A percentile compares a stretch with the other conserved stretches of the same genome.
These are phyloP conservation scores for Pyrenopolyporus hunteri DNA, from an alignment of 495 filamentous ascomycete species.

Conservation along the genomic window DNA sequence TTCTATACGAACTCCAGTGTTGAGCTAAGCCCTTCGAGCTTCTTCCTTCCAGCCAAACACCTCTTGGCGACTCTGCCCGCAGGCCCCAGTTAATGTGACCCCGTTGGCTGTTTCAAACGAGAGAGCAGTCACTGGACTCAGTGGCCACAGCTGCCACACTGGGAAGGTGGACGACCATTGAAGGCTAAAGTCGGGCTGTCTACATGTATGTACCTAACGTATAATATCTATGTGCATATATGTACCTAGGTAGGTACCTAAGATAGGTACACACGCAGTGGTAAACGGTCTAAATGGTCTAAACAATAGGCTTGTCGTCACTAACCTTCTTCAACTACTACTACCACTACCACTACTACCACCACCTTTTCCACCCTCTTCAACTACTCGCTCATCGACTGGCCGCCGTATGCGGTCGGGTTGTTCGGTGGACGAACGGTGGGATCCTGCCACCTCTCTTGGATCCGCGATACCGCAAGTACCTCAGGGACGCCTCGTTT, in stretches of 20 bases:
- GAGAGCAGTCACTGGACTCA: constrained; percentile 9
- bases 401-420: neutral
- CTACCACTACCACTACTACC: neutral
- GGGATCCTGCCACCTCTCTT: constrained; percentile 15
- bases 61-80: neutral
- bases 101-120: constrained; percentile 32
- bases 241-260: neutral
- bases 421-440: too few species aligned
- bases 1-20: too few species aligned
- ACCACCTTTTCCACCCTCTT: neutral
- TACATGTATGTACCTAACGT: neutral
- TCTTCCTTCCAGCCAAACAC: neutral
- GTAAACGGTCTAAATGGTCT: too few species aligned
- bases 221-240: neutral
- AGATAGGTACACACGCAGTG: neutral
- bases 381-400: constrained; percentile 11
- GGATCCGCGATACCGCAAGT: constrained; percentile 2
- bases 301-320: too few species aligned
- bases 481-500: neutral
- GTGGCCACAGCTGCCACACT: constrained; percentile 15
- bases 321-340: too few species aligned
- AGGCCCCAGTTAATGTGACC: constrained; percentile 5
- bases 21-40: neutral
- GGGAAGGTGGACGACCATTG: constrained; percentile 27
- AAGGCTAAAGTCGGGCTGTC: neutral